Percentiles rank a stretch among this genome's conserved stretches.
Evolutionary conservation across 2,329 filamentous ascomycete genomes (phyloP).

Genomic region (Alternaria tenuissima): DNA sequence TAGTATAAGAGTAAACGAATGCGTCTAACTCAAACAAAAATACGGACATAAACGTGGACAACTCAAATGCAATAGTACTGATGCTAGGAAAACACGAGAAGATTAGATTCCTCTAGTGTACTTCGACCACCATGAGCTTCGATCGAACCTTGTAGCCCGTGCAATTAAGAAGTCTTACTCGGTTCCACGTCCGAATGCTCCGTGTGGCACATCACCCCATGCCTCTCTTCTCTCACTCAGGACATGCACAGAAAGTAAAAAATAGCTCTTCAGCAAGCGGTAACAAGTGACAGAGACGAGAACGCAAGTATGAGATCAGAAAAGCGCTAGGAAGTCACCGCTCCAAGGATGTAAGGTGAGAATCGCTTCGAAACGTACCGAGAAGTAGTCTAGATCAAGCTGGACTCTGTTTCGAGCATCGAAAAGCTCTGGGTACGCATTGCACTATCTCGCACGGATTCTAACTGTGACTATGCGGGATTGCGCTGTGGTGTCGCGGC

Average conservation of each 20-base stretch:
- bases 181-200: background rate
- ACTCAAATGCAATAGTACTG: background rate
- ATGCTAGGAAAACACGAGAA: background rate
- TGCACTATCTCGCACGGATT: background rate
- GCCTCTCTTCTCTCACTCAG: background rate
- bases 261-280: background rate
- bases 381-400: background rate
- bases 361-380: background rate
- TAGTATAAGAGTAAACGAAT: background rate
- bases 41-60: background rate
- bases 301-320: background rate
- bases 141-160: background rate
- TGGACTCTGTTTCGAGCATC: background rate
- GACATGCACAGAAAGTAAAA: background rate
- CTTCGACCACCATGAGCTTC: background rate
- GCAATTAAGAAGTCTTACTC: background rate
- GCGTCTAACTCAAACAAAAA: background rate
- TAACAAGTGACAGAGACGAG: background rate
- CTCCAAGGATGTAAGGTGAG: background rate
- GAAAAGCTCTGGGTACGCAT: background rate
- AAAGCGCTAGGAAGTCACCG: background rate
- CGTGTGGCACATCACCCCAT: background rate
- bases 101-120: background rate
- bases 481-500: background rate
- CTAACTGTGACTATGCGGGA: background rate